phyloP scores from a whole-genome alignment of 1,139 yeast species.

The Geotrichum restrictum region DNA sequence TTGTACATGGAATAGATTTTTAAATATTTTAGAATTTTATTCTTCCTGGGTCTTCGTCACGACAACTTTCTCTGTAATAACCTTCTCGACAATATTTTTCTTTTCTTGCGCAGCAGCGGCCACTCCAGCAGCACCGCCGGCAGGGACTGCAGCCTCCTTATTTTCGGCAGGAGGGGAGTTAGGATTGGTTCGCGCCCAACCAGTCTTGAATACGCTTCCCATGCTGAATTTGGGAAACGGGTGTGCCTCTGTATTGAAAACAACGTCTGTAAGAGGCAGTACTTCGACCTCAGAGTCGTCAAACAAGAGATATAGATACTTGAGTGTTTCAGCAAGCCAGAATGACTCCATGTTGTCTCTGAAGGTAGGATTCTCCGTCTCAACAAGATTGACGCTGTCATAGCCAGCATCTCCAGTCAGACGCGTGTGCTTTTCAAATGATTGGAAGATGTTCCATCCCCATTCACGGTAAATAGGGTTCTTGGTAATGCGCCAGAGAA shows the following conservation, averaged over 20 bases:
- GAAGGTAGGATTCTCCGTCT: conserved; percentile 45
- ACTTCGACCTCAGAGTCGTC: conserved; percentile 58
- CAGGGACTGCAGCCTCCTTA: neutral
- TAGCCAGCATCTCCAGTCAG: conserved; percentile 58
- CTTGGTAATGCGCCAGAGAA: conserved; percentile 74
- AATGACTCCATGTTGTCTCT: conserved; percentile 84
- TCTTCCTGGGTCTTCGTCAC: neutral
- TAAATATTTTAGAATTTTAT: neutral
- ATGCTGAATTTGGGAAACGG: conserved; percentile 73
- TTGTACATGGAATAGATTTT: no score
- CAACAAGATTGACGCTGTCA: conserved; percentile 65
- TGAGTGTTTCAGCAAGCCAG: conserved; percentile 92
- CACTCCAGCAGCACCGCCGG: conserved; percentile 7
- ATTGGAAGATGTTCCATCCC: conserved; percentile 83
- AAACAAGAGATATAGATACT: conserved; percentile 78
- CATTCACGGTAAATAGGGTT: conserved; percentile 80
- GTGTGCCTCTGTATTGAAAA: conserved; percentile 91
- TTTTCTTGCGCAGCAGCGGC: neutral
- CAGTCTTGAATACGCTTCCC: conserved; percentile 56
- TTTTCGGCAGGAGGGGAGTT: neutral
- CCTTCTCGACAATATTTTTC: neutral
- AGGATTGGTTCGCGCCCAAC: conserved; percentile 46
- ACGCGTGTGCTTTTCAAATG: conserved; percentile 59
- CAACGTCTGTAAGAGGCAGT: conserved; percentile 60
- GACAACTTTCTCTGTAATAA: neutral